Base-by-base conservation (phyloP, 768 basidiomycete species). In the Clitopilus hobsonii region DNA sequence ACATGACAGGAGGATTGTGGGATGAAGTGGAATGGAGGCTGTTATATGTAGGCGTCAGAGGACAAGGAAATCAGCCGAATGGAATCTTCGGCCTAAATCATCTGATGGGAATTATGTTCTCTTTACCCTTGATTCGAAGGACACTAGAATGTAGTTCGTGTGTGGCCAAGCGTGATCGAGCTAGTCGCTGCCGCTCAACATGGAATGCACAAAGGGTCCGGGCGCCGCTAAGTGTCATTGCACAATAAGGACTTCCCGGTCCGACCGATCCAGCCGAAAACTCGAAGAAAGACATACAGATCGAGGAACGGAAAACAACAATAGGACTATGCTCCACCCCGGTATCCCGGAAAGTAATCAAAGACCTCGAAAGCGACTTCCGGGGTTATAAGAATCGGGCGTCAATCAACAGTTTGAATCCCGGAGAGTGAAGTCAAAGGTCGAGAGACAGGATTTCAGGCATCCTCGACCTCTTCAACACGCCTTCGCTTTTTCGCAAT, bases 401-500 rank as follows among this genome's bases (percentile, higher is more conserved):
- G 41, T 16, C 41, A 20, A 38, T 38, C 24, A 29, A 20, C 22
- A 50, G 27, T 45, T 53, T 45, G 49, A 55, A 32, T 49, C 45
- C 36, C 45, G 28, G 25, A 50, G 26, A 28, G 25, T 48, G 11
- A 27, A 24, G 5, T 48, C 47, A 54, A 58, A 30, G 41, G 26
- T 18, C 26, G 22, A 38, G 28, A 53, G 11, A 48, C 28, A 8
- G n/a, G 1, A 32, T 41, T 49, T 49, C 53, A 38, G 18, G 30
- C 8, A 2, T 45, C 41, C 41, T n/a, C n/a, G n/a, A n/a, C n/a
- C n/a, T 45, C 29, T 52, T 50, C 55, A 27, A 68, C 23, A 38
- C 70, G 72, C 52, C 64, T 67, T 65, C 71, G 69, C 57, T 76
- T 76, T 51, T 67, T 65, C n/a, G 65, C 56, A 25, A 64, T 60